Evolutionary conservation across 106 monocot genomes (phyloP).

Genomic region (Dioscorea dumetorum): DNA sequence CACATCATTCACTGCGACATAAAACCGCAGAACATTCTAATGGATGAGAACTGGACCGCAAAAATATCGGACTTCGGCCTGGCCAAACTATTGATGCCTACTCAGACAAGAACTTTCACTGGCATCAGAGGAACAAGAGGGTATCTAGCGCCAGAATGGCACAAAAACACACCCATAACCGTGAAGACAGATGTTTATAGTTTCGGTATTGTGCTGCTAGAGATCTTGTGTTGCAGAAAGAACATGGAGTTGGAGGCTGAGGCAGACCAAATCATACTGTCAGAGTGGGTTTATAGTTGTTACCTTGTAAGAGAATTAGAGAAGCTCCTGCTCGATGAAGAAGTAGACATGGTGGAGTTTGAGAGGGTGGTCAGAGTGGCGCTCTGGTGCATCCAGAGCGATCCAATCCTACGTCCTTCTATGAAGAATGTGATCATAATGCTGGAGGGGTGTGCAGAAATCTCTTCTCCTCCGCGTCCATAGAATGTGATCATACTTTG

Average conservation of each 20-base stretch:
- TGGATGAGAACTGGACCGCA: background rate
- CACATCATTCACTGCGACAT: slow-evolving; percentile 25
- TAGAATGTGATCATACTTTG: no score
- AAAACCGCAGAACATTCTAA: slow-evolving; percentile 5
- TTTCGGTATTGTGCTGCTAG: slow-evolving; percentile 36
- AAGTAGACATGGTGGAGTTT: slow-evolving; percentile 7
- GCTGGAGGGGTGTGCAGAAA: slow-evolving; percentile 10
- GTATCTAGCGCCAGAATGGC: slow-evolving; percentile 18
- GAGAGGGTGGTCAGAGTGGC: slow-evolving; percentile 22
- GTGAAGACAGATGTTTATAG: slow-evolving; percentile 46
- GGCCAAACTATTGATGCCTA: slow-evolving; percentile 11
- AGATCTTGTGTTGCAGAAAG: slow-evolving; percentile 30
- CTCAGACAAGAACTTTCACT: slow-evolving; percentile 15
- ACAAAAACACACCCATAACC: slow-evolving; percentile 3
- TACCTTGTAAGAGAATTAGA: background rate
- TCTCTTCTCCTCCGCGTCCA: slow-evolving; percentile 6
- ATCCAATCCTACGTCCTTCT: slow-evolving; percentile 9
- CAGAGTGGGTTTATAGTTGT: slow-evolving; percentile 4
- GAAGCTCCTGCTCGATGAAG: background rate
- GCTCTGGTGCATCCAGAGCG: slow-evolving; percentile 18
- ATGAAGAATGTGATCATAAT: slow-evolving; percentile 29
- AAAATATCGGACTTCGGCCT: slow-evolving; percentile 25
- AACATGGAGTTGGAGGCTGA: slow-evolving; percentile 13
- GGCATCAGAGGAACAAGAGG: slow-evolving; percentile 13
- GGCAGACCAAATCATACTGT: background rate